These are phyloP conservation scores for Clarireedia paspali DNA, from an alignment of 2,329 filamentous ascomycete genomes.

Conservation along the genomic window DNA sequence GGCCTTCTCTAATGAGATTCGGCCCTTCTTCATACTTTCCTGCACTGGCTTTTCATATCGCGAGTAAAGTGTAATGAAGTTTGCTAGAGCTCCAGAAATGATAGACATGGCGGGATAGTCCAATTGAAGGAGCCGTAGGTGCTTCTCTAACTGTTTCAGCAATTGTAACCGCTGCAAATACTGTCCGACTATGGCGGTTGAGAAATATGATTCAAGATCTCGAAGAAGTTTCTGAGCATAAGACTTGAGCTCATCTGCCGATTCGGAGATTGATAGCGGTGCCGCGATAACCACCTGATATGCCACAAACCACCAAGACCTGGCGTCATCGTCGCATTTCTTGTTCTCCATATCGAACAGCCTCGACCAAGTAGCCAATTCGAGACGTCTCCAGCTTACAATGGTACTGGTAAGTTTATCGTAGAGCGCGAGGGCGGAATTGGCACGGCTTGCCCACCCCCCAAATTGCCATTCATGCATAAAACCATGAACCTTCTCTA, in stretches of 20 bases:
- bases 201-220: conserved; percentile 73
- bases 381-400: conserved; percentile 82
- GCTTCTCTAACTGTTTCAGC: conserved; percentile 54
- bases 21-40: conserved; percentile 59
- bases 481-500: conserved; percentile 78
- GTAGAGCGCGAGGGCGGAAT: conserved; percentile 62
- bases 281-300: conserved; percentile 82
- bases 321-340: conserved; percentile 69
- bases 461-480: conserved; percentile 90
- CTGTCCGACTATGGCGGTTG: conserved; percentile 72
- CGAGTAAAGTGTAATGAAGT: conserved; percentile 69
- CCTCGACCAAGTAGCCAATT: conserved; percentile 85
- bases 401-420: conserved; percentile 73
- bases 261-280: conserved; percentile 57
- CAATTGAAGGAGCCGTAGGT: conserved; percentile 53
- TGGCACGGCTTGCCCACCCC: conserved; percentile 75
- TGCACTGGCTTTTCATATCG: conserved; percentile 61
- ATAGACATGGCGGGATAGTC: conserved; percentile 51
- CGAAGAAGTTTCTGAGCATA: conserved; percentile 66
- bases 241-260: conserved; percentile 47
- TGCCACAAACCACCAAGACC: conserved; percentile 92
- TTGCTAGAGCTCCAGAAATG: conserved; percentile 59
- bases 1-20: conserved; percentile 73
- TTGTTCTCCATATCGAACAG: conserved; percentile 77
- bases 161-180: conserved; percentile 66